A percentile compares a stretch with the other conserved stretches of the same genome.
Conservation (phyloP, 352 stramenopile genomes). For the Phytopythium oedochilum region DNA sequence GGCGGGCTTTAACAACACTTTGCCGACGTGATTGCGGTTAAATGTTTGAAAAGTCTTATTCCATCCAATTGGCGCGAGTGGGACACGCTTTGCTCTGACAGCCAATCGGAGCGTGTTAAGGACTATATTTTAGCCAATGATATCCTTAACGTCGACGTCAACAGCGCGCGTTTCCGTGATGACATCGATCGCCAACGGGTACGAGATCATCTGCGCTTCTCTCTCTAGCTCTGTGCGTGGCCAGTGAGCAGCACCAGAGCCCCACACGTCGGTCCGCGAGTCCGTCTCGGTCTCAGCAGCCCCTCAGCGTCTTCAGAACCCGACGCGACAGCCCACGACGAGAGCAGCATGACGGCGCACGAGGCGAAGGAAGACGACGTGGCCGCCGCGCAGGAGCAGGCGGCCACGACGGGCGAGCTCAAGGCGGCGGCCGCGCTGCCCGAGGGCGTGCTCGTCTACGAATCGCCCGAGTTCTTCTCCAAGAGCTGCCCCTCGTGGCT, state of each 20-base stretch:
- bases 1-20: no score
- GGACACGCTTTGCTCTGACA: background rate
- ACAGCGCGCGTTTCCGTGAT: conserved; percentile 2
- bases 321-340: no score
- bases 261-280: background rate
- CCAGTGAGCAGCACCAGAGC: background rate
- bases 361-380: conserved; percentile 7
- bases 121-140: background rate
- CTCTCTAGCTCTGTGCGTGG: background rate
- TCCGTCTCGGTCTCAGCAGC: background rate
- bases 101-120: background rate
- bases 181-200: conserved; percentile 4
- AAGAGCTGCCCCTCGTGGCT: conserved; percentile 35
- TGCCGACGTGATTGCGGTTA: no score
- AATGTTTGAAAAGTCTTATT: no score
- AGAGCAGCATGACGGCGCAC: conserved; percentile 21
- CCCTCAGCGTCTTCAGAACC: no score
- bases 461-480: conserved; percentile 38
- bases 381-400: conserved; percentile 5
- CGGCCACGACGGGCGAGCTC: conserved; percentile 2
- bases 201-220: background rate
- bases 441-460: conserved; percentile 31
- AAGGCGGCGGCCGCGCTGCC: conserved; percentile 2
- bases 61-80: background rate
- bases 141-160: conserved; percentile 4